Conservation (phyloP, 2,329 filamentous ascomycete genomes). For the Dactylellina parvicollis region DNA sequence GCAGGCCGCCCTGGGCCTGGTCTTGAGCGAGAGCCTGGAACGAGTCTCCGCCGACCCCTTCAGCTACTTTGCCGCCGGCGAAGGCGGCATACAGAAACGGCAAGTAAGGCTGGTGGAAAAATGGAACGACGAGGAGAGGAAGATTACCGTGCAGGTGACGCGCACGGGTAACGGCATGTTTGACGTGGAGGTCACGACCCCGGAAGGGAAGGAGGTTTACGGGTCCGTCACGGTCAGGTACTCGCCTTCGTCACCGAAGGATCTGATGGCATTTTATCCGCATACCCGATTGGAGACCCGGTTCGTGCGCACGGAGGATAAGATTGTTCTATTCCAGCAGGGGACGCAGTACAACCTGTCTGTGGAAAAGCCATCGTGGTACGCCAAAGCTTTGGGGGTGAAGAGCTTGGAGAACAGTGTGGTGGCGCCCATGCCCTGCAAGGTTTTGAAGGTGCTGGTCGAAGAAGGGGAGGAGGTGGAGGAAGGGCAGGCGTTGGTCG, state of each 20-base stretch:
- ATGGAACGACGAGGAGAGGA: constrained; percentile 33
- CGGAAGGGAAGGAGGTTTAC: constrained; percentile 65
- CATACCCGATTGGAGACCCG: constrained; percentile 81
- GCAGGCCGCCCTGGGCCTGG: constrained; percentile 83
- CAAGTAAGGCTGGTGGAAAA: constrained; percentile 56
- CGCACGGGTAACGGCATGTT: constrained; percentile 61
- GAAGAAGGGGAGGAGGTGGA: constrained; percentile 80
- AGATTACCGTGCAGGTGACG: constrained; percentile 55
- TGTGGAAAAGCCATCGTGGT: constrained; percentile 75
- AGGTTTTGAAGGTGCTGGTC: constrained; percentile 90
- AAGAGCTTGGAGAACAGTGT: constrained; percentile 74
- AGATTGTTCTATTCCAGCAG: constrained; percentile 79
- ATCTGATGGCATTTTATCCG: constrained; percentile 80
- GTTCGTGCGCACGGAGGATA: constrained; percentile 72
- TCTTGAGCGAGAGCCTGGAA: constrained; percentile 55
- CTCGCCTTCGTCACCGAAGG: constrained; percentile 62
- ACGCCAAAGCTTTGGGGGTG: constrained; percentile 81
- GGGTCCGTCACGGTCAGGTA: constrained; percentile 61
- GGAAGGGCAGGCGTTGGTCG: constrained; percentile 86
- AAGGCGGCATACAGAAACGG: constrained; percentile 55
- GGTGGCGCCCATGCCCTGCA: constrained; percentile 95
- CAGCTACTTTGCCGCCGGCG: constrained; percentile 58
- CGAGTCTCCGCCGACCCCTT: constrained; percentile 59
- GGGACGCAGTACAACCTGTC: constrained; percentile 69
- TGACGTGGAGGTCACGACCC: constrained; percentile 64